Percentiles rank a stretch among this genome's conserved stretches.
Conservation (phyloP, 75 land plant genomes). For the Picea glauca region DNA sequence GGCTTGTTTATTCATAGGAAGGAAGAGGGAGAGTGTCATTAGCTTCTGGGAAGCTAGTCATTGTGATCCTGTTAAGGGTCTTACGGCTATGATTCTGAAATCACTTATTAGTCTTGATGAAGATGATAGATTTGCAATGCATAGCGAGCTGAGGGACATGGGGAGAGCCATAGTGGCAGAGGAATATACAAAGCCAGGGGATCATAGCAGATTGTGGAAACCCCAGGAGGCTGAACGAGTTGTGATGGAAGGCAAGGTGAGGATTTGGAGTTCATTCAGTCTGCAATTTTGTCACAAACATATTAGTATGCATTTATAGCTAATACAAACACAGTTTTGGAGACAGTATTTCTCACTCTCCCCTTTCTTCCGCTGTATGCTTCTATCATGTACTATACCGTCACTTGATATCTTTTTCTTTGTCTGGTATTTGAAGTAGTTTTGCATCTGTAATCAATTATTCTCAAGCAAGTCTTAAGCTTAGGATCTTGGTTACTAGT, state of each 20-base stretch:
- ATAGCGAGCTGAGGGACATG: conserved; percentile 9
- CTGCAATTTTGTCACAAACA: neutral
- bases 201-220: conserved; percentile 9
- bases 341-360: no score
- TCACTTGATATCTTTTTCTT: no score
- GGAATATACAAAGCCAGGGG: conserved; percentile 3
- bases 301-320: no score
- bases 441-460: neutral
- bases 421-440: neutral
- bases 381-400: no score
- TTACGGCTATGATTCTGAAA: conserved; percentile 6
- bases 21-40: conserved; percentile 11
- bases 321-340: no score
- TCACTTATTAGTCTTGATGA: conserved; percentile 8
- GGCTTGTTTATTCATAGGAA: conserved; percentile 14
- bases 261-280: neutral
- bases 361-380: no score
- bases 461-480: no score
- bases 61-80: neutral
- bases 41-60: conserved; percentile 13
- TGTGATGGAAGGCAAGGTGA: conserved; percentile 6
- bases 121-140: conserved; percentile 12
- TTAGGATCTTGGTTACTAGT: no score
- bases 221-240: conserved; percentile 4
- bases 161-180: conserved; percentile 10